phyloP scores from a whole-genome alignment of 2,329 filamentous ascomycete genomes.

The Elsinoe fawcettii region DNA sequence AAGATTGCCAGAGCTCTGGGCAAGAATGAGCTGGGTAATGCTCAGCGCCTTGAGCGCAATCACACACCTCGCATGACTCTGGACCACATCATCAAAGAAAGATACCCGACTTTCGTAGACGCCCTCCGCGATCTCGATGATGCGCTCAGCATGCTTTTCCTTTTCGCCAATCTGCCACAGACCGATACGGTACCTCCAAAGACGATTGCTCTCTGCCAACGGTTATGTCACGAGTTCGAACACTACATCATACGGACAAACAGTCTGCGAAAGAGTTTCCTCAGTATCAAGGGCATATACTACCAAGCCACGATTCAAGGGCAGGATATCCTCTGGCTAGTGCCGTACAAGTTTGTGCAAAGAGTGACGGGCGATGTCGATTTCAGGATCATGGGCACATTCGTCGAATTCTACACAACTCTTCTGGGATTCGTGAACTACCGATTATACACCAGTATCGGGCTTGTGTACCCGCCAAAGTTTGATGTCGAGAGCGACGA shows the following conservation, averaged over 20 bases:
- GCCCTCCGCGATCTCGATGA: conserved; percentile 92
- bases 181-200: conserved; percentile 84
- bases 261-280: conserved; percentile 87
- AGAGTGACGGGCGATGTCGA: conserved; percentile 88
- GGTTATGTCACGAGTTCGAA: conserved; percentile 89
- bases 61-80: conserved; percentile 83
- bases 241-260: conserved; percentile 93
- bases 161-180: conserved; percentile 93
- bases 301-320: conserved; percentile 97
- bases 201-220: conserved; percentile 91
- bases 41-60: conserved; percentile 81
- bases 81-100: conserved; percentile 95
- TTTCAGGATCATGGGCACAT: conserved; percentile 98
- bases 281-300: conserved; percentile 99
- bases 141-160: conserved; percentile 90
- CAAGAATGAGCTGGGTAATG: conserved; percentile 82
- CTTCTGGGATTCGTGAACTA: conserved; percentile 94
- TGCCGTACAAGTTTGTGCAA: conserved; percentile 97
- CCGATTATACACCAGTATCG: conserved; percentile 81
- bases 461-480: conserved; percentile 90
- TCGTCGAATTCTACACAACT: conserved; percentile 98
- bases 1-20: conserved; percentile 93
- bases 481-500: conserved; percentile 85
- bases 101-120: conserved; percentile 94
- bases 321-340: conserved; percentile 93